phyloP scores from a whole-genome alignment of 2,329 filamentous ascomycete genomes.

The Ophioceras dolichostomum region DNA sequence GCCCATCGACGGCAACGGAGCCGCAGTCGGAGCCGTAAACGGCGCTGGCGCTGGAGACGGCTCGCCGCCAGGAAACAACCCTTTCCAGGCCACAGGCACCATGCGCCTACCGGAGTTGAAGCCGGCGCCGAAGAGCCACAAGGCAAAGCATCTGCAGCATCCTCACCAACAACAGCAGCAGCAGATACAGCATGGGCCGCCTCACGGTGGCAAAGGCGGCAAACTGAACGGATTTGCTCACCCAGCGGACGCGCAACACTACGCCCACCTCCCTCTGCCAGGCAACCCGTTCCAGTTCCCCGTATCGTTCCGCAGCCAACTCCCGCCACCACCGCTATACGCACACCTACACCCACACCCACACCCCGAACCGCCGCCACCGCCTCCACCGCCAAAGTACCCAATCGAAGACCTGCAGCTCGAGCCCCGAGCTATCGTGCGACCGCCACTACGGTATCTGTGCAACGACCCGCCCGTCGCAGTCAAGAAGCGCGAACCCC shows the following conservation, averaged over 20 bases:
- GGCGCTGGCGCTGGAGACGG: slow-evolving; percentile 12
- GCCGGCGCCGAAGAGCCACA: slow-evolving; percentile 58
- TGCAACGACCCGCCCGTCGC: slow-evolving; percentile 50
- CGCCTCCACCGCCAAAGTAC: slow-evolving; percentile 75
- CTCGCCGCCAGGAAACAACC: slow-evolving; percentile 9
- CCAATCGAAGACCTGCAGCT: slow-evolving; percentile 91
- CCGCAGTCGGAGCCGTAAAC: slow-evolving; percentile 21
- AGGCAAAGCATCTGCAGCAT: slow-evolving; percentile 29
- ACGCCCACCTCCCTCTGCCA: slow-evolving; percentile 25
- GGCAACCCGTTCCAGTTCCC: slow-evolving; percentile 35
- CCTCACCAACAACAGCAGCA: slow-evolving; percentile 30
- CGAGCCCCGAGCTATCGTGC: slow-evolving; percentile 50
- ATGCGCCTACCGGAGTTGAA: slow-evolving; percentile 60
- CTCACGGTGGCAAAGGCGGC: slow-evolving; percentile 9
- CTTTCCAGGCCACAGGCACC: slow-evolving; percentile 29
- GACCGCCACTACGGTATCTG: slow-evolving; percentile 69
- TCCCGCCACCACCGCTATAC: slow-evolving; percentile 26
- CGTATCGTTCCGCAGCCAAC: slow-evolving; percentile 20
- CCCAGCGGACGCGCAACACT: slow-evolving; percentile 20
- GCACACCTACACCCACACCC: slow-evolving; percentile 24
- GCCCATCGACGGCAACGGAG: slow-evolving; percentile 28
- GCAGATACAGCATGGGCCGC: slow-evolving; percentile 16
- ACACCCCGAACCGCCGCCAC: slow-evolving; percentile 43
- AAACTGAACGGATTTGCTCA: slow-evolving; percentile 22
- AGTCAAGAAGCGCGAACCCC: slow-evolving; percentile 29